Evolutionary conservation across 345 rosid genomes (phyloP), one percentile per base, ranked within the genome.

Genomic region (Anacardium occidentale): DNA sequence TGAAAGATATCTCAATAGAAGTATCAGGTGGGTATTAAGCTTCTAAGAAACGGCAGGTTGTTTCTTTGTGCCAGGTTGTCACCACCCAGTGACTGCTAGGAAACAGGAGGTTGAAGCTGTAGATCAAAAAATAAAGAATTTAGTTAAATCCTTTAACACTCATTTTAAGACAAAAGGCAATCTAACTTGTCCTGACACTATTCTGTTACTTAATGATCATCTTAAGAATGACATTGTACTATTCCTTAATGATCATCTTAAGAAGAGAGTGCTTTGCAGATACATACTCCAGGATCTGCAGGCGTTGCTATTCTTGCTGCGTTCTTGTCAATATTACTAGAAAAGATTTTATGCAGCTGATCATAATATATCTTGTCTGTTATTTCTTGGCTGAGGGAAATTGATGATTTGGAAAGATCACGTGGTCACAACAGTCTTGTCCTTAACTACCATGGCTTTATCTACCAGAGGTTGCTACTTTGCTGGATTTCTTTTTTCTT

Each of bases 401-500:
- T 89, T 81, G 88, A 75, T 66, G 81, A 80, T 80, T 76, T 90
- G 59, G 82, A 77, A 64, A 80, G 74, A 67, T 70, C 53, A 70
- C 79, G 70, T 78, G 84, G 82, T 57, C 77, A 77, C 76, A 85
- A 77, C 68, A 78, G 63, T 75, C 73, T 94, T 76, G 78, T 82
- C 67, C 89, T 94, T 50, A 84, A 85, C 74, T 90, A 92, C 79
- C 79, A 64, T 64, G 93, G 87, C 57, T 78, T 92, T 54, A 75
- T 94, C 62, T 73, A 73, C 80, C 95, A 92, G 80, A 92, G 95
- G 98, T 94, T 84, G 71, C 76, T 76, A 77, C 62, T 64, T 66
- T 64, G 44, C 26, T 74, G 54, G 18, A 64, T 78, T n/a, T n/a
- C n/a, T 61, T 40, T 61, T 58, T 61, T 50, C 25, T 32, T 67